Percentiles rank a stretch among this genome's conserved stretches.
These are phyloP conservation scores for Coemansia sp. DNA, from an alignment of 192 early-diverging fungal species.

Conservation along the genomic window DNA sequence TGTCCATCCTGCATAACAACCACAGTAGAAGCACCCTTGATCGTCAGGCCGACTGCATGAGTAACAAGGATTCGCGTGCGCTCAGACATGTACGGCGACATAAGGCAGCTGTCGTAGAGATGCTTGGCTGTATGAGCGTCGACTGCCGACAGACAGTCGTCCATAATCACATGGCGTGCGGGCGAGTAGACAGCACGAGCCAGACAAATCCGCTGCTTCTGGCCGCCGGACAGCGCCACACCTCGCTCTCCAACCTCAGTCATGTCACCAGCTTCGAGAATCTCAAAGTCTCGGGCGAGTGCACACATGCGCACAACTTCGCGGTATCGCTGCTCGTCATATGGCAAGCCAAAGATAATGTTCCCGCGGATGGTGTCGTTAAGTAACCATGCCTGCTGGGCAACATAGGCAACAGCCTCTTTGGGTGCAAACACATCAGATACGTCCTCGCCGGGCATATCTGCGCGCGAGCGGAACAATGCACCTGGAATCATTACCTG, in stretches of 20 bases:
- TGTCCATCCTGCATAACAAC: constrained; percentile 68
- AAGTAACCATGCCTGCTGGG: constrained; percentile 76
- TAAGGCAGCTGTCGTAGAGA: constrained; percentile 74
- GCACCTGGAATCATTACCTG: constrained; percentile 41
- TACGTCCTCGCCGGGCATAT: constrained; percentile 7
- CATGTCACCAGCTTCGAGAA: constrained; percentile 80
- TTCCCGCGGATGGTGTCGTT: constrained; percentile 79
- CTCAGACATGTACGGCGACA: constrained; percentile 60
- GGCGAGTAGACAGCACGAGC: constrained; percentile 83
- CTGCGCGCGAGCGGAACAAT: constrained; percentile 67
- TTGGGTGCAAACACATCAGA: constrained; percentile 19
- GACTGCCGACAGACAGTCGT: constrained; percentile 94
- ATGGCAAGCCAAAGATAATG: constrained; percentile 81
- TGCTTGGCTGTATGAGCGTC: constrained; percentile 93
- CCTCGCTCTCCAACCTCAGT: constrained; percentile 94
- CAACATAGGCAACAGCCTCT: constrained; percentile 76
- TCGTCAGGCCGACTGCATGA: constrained; percentile 74
- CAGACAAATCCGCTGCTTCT: constrained; percentile 82
- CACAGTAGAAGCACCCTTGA: constrained; percentile 55
- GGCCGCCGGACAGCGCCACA: constrained; percentile 81
- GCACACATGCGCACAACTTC: constrained; percentile 85
- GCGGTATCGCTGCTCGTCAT: constrained; percentile 71
- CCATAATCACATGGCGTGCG: constrained; percentile 70
- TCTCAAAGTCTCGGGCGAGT: constrained; percentile 75
- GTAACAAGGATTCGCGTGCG: constrained; percentile 93